Evolutionary conservation across 2,329 filamentous ascomycete genomes (phyloP).

Genomic region (Thyridium curvatum): DNA sequence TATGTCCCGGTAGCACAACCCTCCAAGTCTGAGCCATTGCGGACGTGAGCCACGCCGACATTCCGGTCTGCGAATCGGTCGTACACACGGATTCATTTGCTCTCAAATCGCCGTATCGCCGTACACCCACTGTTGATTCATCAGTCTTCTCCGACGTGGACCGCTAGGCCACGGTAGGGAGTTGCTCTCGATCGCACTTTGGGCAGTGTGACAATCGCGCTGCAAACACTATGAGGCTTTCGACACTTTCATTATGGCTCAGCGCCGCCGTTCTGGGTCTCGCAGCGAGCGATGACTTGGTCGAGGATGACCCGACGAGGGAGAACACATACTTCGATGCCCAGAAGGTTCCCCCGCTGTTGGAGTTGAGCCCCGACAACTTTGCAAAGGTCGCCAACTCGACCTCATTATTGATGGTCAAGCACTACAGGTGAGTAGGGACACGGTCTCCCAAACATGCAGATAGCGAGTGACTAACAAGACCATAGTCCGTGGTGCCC

Average conservation of each 20-base stretch:
- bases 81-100: too few species aligned
- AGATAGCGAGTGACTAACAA: constrained; percentile 4
- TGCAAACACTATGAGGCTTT: constrained; percentile 34
- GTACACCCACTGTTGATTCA: too few species aligned
- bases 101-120: too few species aligned
- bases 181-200: too few species aligned
- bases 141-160: too few species aligned
- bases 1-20: too few species aligned
- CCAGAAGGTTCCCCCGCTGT: constrained; percentile 58
- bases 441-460: not conserved
- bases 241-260: constrained; percentile 38
- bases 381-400: constrained; percentile 50
- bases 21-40: too few species aligned
- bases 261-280: constrained; percentile 34
- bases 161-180: too few species aligned
- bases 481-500: constrained; percentile 51
- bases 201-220: too few species aligned
- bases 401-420: constrained; percentile 47
- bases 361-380: constrained; percentile 51
- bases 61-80: too few species aligned
- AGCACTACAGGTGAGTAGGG: constrained; percentile 59
- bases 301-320: constrained; percentile 27
- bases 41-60: too few species aligned
- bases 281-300: constrained; percentile 16
- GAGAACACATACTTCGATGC: constrained; percentile 58